phyloP scores from a whole-genome alignment of 192 early-diverging fungal species.

The Entomortierella chlamydospora region DNA sequence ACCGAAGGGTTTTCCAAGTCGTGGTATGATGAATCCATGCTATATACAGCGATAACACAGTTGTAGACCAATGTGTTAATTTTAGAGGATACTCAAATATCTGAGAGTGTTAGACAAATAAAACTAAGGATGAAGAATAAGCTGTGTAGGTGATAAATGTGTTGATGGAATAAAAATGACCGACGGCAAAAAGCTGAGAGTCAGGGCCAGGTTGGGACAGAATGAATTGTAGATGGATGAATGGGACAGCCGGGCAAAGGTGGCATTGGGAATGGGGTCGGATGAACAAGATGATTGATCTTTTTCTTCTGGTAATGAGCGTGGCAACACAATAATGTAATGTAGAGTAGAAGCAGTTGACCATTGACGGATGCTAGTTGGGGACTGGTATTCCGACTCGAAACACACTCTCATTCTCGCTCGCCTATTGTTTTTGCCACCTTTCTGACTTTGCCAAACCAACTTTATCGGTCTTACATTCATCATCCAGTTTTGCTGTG shows the following conservation, averaged over 20 bases:
- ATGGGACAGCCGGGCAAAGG: constrained; percentile 9
- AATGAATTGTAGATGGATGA: constrained; percentile 1
- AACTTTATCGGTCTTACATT: background rate
- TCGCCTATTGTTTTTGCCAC: background rate
- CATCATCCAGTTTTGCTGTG: too few species aligned
- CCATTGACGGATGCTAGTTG: background rate
- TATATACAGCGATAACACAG: background rate
- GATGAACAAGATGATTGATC: background rate
- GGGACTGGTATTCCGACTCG: constrained; percentile 9
- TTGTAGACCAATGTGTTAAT: background rate
- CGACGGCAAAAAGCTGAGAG: background rate
- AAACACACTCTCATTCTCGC: background rate
- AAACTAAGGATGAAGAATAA: too few species aligned
- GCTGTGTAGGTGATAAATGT: too few species aligned
- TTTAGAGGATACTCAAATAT: background rate
- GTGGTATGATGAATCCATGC: constrained; percentile 41
- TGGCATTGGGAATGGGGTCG: constrained; percentile 13
- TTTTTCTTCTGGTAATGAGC: too few species aligned
- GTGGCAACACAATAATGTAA: background rate
- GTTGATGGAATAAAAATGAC: background rate
- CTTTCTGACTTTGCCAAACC: background rate
- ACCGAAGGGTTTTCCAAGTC: constrained; percentile 38
- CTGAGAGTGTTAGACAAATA: too few species aligned
- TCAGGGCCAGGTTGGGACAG: constrained; percentile 18
- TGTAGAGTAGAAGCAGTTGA: background rate